Conservation (phyloP, 1,284 basidiomycete genomes). For the Moniliella sp. region DNA sequence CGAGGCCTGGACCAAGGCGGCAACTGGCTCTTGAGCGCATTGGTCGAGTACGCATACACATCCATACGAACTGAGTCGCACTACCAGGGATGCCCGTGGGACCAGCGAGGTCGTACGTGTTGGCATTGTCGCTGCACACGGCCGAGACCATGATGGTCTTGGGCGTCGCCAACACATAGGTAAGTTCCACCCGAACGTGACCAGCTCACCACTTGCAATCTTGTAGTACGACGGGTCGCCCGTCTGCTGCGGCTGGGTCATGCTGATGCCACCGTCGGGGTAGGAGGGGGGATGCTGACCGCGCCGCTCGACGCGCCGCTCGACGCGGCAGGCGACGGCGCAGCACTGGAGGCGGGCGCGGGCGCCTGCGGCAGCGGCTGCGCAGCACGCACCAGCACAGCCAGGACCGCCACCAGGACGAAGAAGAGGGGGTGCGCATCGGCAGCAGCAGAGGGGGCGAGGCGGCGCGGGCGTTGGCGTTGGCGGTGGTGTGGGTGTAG, state of each 20-base stretch:
- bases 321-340: too few species aligned
- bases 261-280: conserved; percentile 28
- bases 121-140: conserved; percentile 21
- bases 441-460: too few species aligned
- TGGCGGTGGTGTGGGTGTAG: too few species aligned
- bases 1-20: conserved; percentile 21
- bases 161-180: conserved; percentile 18
- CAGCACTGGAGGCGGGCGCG: too few species aligned
- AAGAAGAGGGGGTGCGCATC: too few species aligned
- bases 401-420: too few species aligned
- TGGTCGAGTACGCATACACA: conserved; percentile 22
- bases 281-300: too few species aligned
- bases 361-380: too few species aligned
- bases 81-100: conserved; percentile 19
- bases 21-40: conserved; percentile 11
- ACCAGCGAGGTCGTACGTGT: conserved; percentile 21
- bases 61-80: conserved; percentile 22
- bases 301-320: too few species aligned
- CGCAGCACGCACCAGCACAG: too few species aligned
- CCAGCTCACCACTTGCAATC: conserved; percentile 19
- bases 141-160: conserved; percentile 18
- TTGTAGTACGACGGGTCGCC: conserved; percentile 30
- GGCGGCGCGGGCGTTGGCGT: too few species aligned
- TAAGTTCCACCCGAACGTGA: conserved; percentile 33
- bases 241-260: conserved; percentile 25